Percentiles rank a stretch among this genome's conserved stretches.
These are phyloP conservation scores for Chamaecrista fasciculata DNA, from an alignment of 306 rosid species.

Conservation along the genomic window DNA sequence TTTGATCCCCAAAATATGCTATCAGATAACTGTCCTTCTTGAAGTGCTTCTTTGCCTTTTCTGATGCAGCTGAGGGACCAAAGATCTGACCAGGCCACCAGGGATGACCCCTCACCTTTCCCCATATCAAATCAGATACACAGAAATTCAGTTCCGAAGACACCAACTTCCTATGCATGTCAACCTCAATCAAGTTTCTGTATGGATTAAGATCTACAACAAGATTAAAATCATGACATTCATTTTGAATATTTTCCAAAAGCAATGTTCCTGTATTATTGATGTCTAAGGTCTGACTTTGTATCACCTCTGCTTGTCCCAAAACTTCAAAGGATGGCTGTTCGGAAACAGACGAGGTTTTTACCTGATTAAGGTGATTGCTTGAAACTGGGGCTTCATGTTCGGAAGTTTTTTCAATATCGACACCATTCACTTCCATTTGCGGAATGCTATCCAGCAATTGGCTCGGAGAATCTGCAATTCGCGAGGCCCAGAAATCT, in stretches of 20 bases:
- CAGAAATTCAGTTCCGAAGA: constrained; percentile 37
- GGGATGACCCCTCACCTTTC: constrained; percentile 82
- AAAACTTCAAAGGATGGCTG: constrained; percentile 21
- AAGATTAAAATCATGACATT: constrained; percentile 36
- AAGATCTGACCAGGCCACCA: constrained; percentile 99
- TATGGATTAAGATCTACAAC: constrained; percentile 51
- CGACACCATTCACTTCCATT: constrained; percentile 18
- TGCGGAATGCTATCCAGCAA: constrained; percentile 10
- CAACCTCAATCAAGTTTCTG: constrained; percentile 29
- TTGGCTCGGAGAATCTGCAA: constrained; percentile 9
- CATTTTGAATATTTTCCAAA: constrained; percentile 13
- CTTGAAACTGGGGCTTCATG: constrained; percentile 3
- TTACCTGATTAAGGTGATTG: background rate
- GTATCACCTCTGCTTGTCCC: constrained; percentile 30
- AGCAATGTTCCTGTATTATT: constrained; percentile 13
- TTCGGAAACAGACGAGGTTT: constrained; percentile 22
- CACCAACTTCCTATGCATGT: constrained; percentile 18
- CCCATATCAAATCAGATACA: constrained; percentile 78
- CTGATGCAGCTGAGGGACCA: constrained; percentile 66
- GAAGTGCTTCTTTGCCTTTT: constrained; percentile 57
- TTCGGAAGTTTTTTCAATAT: constrained; percentile 18
- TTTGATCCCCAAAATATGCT: constrained; percentile 70
- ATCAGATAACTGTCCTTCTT: constrained; percentile 54
- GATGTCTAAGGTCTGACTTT: constrained; percentile 19
- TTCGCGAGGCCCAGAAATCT: constrained; percentile 14